These are phyloP conservation scores for Cryoendolithus antarcticus DNA, from an alignment of 2,329 filamentous ascomycete genomes.

Conservation along the genomic window DNA sequence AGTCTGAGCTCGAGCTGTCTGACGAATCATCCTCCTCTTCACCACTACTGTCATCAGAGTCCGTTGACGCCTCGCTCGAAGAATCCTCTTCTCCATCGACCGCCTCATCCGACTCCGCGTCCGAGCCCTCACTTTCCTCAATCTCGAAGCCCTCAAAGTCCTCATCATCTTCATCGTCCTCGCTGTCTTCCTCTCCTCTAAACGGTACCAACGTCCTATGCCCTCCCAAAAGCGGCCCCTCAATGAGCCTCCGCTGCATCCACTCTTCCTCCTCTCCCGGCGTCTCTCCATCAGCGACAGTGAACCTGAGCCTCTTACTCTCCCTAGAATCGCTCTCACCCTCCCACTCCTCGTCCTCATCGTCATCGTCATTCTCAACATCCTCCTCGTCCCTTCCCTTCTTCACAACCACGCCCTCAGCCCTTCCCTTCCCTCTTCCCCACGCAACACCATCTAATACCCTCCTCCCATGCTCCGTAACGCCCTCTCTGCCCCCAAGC, in stretches of 20 bases:
- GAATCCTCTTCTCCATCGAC: not conserved
- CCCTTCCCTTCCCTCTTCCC: conserved; percentile 41
- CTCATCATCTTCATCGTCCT: conserved; percentile 12
- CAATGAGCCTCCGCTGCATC: not conserved
- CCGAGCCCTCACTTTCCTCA: conserved; percentile 11
- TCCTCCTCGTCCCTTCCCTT: conserved; percentile 21
- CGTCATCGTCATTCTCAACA: conserved; percentile 18
- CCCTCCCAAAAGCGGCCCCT: not conserved
- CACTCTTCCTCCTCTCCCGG: conserved; percentile 17
- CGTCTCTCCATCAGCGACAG: not conserved
- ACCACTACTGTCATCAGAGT: conserved; percentile 5
- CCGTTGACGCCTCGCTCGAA: not conserved
- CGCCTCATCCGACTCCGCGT: conserved; percentile 7
- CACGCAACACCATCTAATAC: conserved; percentile 78
- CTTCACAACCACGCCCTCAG: conserved; percentile 24
- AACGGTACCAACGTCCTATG: conserved; percentile 8
- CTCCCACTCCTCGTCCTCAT: conserved; percentile 19
- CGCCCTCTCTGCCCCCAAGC: conserved; percentile 68
- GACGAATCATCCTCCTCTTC: conserved; percentile 2
- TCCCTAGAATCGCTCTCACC: conserved; percentile 17
- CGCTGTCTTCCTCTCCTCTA: conserved; percentile 30
- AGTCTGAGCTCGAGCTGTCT: conserved; percentile 8
- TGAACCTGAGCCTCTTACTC: conserved; percentile 5
- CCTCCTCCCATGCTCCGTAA: conserved; percentile 64
- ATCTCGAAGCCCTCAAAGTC: conserved; percentile 12